These are phyloP conservation scores for Diphasiastrum complanatum DNA, from an alignment of 83 land plant genomes.

Conservation along the genomic window DNA sequence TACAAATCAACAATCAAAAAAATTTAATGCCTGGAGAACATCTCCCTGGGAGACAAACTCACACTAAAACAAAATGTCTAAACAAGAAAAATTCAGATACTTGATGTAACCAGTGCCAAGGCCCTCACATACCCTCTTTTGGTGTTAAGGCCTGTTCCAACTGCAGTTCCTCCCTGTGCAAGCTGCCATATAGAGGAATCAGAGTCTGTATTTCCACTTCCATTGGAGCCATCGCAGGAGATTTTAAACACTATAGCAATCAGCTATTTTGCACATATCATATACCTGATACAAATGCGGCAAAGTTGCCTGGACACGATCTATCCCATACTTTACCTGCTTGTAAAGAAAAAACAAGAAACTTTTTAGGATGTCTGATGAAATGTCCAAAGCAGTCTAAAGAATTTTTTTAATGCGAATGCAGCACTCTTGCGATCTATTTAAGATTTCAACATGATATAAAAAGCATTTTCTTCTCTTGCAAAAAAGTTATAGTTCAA, in stretches of 20 bases:
- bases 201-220: too few species aligned
- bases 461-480: too few species aligned
- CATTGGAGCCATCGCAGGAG: background rate
- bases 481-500: too few species aligned
- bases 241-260: background rate
- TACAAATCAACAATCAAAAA: background rate
- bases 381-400: background rate
- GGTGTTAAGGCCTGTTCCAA: conserved; percentile 94
- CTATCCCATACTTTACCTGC: conserved; percentile 93
- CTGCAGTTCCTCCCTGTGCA: conserved; percentile 99
- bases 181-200: conserved; percentile 45
- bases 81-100: too few species aligned
- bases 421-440: too few species aligned
- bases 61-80: too few species aligned
- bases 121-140: conserved; percentile 75
- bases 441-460: too few species aligned
- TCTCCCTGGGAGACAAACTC: too few species aligned
- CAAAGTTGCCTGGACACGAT: conserved; percentile 60
- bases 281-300: conserved; percentile 86
- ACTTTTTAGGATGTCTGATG: background rate
- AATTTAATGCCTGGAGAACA: too few species aligned
- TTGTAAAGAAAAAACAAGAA: background rate
- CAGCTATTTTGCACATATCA: background rate
- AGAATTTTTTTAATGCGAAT: conserved; percentile 1
- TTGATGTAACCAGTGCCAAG: background rate